Evolutionary conservation across 306 rosid genomes (phyloP), one percentile per base, ranked within the genome.

Genomic region (Herpetospermum pedunculosum): DNA sequence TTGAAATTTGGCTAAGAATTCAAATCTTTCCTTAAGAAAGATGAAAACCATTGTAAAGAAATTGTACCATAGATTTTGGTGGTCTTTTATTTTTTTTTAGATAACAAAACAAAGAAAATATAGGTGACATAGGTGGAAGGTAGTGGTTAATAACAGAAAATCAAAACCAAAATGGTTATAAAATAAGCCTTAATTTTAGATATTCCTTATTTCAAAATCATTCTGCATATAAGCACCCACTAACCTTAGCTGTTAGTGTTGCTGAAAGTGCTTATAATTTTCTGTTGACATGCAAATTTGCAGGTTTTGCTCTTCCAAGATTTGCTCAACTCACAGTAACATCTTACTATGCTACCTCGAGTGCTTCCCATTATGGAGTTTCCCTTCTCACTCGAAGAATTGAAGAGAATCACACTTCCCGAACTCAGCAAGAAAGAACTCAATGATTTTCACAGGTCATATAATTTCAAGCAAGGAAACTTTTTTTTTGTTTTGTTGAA

Each of bases 301-400:
- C 55, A 94, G 97, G 97, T 77, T 88, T 80, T 82, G 90, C 80
- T 48, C 92, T 95, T 77, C 97, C 99, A 53, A 85, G 81, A 83
- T 91, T 91, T 75, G 60, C 92, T 59, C 96, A 91, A 77, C 90
- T 89, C 79, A 85, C 87, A 0, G 92, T 95, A 40, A 88, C 99
- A 78, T 89, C 96, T 62, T 91, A 95, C 77, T 89, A 95, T 83
- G 94, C 96, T 15, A 68, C 96, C 74, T 89, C 90, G 16, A 95
- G 97, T 87, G 96, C 92, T 76, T 91, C 99, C n/a, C 91, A 91
- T 83, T 87, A 88, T 47, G 96, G 96, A 72, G 81, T 95, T 70
- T 95, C 97, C 8, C 99, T 95, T 81, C 84, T 91, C 76, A 89
- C 99, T 72, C 86, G 97, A n/a, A 85, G 83, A 54, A 80, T 91